These are phyloP conservation scores for Boletus vermiculosoides DNA, from an alignment of 768 basidiomycete genomes.

Conservation along the genomic window DNA sequence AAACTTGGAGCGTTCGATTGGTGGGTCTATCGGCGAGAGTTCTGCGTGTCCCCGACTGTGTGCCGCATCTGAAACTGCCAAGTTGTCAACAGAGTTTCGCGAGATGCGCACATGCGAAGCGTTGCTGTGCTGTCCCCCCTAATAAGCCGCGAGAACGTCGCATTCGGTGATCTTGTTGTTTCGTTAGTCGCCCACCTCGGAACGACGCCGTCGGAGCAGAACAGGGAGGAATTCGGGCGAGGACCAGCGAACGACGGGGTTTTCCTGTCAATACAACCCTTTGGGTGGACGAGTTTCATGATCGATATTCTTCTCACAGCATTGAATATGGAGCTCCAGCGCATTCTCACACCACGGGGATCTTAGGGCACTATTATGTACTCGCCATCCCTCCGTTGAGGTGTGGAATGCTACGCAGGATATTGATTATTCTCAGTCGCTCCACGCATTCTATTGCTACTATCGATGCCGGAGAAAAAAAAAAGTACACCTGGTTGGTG, in stretches of 20 bases:
- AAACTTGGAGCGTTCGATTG: not conserved
- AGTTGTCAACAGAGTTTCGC: not conserved
- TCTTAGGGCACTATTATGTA: constrained; percentile 16
- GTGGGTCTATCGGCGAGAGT: not conserved
- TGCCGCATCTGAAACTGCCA: not conserved
- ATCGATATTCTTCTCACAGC: constrained; percentile 9
- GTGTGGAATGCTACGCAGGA: not conserved
- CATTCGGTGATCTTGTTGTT: not conserved
- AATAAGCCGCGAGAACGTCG: constrained; percentile 3
- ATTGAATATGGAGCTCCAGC: not conserved
- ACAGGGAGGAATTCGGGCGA: constrained; percentile 9
- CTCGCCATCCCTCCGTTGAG: not conserved
- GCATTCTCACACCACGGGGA: constrained; percentile 32
- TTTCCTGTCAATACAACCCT: constrained; percentile 12
- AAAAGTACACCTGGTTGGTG: not conserved
- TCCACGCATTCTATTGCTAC: not conserved
- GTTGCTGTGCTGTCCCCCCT: not conserved
- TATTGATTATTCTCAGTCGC: not conserved
- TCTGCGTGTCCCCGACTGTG: no score
- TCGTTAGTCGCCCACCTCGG: not conserved
- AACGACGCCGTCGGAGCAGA: not conserved
- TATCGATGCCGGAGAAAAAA: not conserved
- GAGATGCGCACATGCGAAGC: not conserved
- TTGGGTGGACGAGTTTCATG: constrained; percentile 7
- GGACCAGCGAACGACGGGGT: constrained; percentile 4